Percentiles rank a stretch among this genome's conserved stretches.
Evolutionary conservation across 2,329 filamentous ascomycete genomes (phyloP).

Genomic region (Penicillium expansum): DNA sequence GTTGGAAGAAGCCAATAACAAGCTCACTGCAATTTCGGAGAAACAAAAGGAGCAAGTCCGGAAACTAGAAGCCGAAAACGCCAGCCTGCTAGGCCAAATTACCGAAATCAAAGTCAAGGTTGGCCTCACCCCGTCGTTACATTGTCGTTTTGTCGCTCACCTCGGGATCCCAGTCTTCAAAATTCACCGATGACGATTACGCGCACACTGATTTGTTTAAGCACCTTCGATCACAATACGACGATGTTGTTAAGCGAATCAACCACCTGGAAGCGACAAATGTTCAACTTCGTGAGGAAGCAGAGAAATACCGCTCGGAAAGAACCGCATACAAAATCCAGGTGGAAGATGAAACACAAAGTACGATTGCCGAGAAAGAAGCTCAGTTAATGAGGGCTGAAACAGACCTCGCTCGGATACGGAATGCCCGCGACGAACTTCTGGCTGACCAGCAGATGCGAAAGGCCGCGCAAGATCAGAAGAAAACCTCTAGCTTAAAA

Average conservation of each 20-base stretch:
- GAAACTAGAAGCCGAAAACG: slow-evolving; percentile 72
- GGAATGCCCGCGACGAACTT: slow-evolving; percentile 80
- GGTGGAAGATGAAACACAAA: slow-evolving; percentile 76
- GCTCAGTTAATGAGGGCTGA: slow-evolving; percentile 77
- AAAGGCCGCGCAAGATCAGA: slow-evolving; percentile 75
- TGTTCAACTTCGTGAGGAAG: slow-evolving; percentile 77
- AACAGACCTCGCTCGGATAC: slow-evolving; percentile 79
- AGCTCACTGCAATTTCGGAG: slow-evolving; percentile 69
- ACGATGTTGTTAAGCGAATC: slow-evolving; percentile 86
- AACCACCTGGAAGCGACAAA: slow-evolving; percentile 91
- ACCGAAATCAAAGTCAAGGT: slow-evolving; percentile 64
- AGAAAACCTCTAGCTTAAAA: slow-evolving; percentile 66
- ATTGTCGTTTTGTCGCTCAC: slow-evolving; percentile 3
- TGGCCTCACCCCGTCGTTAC: slow-evolving; percentile 20
- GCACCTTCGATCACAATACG: slow-evolving; percentile 81
- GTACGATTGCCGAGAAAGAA: slow-evolving; percentile 72
- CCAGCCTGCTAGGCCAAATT: slow-evolving; percentile 71
- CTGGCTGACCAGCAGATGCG: slow-evolving; percentile 76
- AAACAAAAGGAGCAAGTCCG: slow-evolving; percentile 91
- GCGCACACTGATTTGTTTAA: slow-evolving; percentile 92
- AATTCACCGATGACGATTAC: slow-evolving; percentile 87
- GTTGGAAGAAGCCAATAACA: slow-evolving; percentile 71
- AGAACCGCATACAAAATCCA: slow-evolving; percentile 76
- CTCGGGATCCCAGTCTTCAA: slow-evolving; percentile 54
- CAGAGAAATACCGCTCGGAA: slow-evolving; percentile 80